Evolutionary conservation across 345 rosid genomes (phyloP).

Genomic region (rapeseed (Brassica napus)): Da-Ae NC_063434.1:3084001-3084500

Average conservation of each 20-base stretch:
- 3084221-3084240: neutral
- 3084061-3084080: too few relatives aligned
- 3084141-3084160: too few relatives aligned
- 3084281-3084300: neutral
- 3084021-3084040: too few relatives aligned
- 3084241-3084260: neutral
- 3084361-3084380: neutral
- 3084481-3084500: slow-evolving; percentile 14
- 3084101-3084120: too few relatives aligned
- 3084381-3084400: neutral
- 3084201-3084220: too few relatives aligned
- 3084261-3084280: neutral
- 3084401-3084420: neutral
- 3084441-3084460: neutral
- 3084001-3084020: too few relatives aligned
- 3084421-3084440: neutral
- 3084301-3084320: neutral
- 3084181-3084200: too few relatives aligned
- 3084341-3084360: neutral
- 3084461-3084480: slow-evolving; percentile 10
- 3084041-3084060: too few relatives aligned
- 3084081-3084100: too few relatives aligned
- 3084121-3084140: too few relatives aligned
- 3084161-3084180: too few relatives aligned
- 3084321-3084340: neutral